These are phyloP conservation scores for Sphagnum magellanicum DNA, from an alignment of 228 moss, liverwort and hornwort genomes.

Conservation along the genomic window DNA sequence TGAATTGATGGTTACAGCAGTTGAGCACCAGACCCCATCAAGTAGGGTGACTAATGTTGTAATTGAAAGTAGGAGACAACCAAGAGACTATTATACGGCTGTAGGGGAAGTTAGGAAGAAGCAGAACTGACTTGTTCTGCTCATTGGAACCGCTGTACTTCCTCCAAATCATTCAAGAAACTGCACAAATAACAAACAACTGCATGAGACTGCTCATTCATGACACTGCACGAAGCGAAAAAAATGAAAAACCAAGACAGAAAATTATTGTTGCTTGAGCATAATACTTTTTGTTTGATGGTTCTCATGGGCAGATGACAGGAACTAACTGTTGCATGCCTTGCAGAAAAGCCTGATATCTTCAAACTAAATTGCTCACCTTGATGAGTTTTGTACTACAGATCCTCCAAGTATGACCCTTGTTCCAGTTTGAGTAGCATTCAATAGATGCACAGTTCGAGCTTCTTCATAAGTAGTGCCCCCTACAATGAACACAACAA, in stretches of 20 bases:
- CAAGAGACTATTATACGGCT: too few relatives aligned
- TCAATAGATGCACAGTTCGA: conserved; percentile 73
- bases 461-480: conserved; percentile 98
- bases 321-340: background rate
- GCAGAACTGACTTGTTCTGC: conserved; percentile 78
- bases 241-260: background rate
- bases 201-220: background rate
- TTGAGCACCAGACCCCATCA: too few relatives aligned
- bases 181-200: conserved; percentile 29
- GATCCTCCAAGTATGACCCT: conserved; percentile 84
- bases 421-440: conserved; percentile 82
- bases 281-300: background rate
- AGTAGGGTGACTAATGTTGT: too few relatives aligned
- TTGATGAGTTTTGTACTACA: conserved; percentile 79
- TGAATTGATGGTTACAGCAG: too few relatives aligned
- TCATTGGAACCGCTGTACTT: conserved; percentile 78
- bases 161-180: conserved; percentile 86
- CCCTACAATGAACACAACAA: conserved; percentile 93
- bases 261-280: background rate
- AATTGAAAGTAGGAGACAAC: too few relatives aligned
- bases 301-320: background rate
- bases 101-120: background rate
- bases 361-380: conserved; percentile 27
- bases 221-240: background rate
- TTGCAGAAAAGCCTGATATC: background rate